Evolutionary conservation across 2,329 filamentous ascomycete species (phyloP).

Genomic region (Arthrobotrys musiformis): DNA sequence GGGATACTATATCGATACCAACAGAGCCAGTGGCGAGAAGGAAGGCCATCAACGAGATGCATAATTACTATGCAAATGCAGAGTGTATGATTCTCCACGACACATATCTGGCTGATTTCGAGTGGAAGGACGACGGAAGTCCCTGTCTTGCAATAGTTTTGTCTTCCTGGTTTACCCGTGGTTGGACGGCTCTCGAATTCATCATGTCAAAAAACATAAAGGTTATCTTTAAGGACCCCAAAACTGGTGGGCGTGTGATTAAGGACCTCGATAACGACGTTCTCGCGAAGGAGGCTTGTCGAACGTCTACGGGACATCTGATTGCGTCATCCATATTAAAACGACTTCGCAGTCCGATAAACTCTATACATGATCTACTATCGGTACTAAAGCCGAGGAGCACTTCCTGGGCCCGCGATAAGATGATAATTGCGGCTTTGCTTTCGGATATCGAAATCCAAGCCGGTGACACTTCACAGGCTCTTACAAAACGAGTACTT

Average conservation of each 20-base stretch:
- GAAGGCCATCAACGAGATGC: constrained; percentile 58
- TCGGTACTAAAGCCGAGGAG: constrained; percentile 55
- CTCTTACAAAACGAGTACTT: constrained; percentile 22
- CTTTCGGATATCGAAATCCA: constrained; percentile 36
- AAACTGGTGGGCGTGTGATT: background rate
- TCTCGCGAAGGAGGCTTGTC: background rate
- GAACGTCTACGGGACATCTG: constrained; percentile 10
- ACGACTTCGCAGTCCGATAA: constrained; percentile 26
- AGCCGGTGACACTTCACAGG: background rate
- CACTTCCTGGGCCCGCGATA: constrained; percentile 58
- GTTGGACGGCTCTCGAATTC: constrained; percentile 60
- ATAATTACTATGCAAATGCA: constrained; percentile 59
- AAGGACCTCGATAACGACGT: constrained; percentile 45
- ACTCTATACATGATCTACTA: constrained; percentile 56
- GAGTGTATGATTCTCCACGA: constrained; percentile 56
- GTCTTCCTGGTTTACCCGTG: constrained; percentile 59
- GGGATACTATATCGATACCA: constrained; percentile 60
- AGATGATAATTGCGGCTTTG: constrained; percentile 57
- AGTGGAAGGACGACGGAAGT: constrained; percentile 56
- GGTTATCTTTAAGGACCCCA: constrained; percentile 26
- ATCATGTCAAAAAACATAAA: constrained; percentile 54
- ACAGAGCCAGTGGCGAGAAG: constrained; percentile 41
- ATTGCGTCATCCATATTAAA: constrained; percentile 19
- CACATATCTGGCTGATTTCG: constrained; percentile 49
- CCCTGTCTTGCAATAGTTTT: constrained; percentile 58